Percentiles rank a stretch among this genome's conserved stretches.
Evolutionary conservation across 257 asterid genomes (phyloP).

Genomic region (Cinchona pubescens): DNA sequence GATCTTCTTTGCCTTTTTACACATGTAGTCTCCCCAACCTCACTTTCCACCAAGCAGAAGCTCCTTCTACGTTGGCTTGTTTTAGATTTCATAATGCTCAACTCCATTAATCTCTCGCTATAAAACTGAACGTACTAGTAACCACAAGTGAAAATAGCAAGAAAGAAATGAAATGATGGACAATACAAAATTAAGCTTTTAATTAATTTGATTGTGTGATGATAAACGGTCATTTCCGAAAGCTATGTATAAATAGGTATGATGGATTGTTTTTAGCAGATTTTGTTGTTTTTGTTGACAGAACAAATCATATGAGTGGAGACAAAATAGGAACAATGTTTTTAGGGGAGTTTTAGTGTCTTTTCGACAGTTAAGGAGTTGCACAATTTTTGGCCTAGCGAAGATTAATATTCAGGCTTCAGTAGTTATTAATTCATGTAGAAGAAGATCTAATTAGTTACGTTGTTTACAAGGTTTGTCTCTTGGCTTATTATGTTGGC

Average conservation of each 20-base stretch:
- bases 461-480: conserved; percentile 6
- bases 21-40: conserved; percentile 31
- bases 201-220: conserved; percentile 12
- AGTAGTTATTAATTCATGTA: conserved; percentile 1
- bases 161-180: not conserved
- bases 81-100: conserved; percentile 34
- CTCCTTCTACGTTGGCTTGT: conserved; percentile 27
- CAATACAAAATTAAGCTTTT: not conserved
- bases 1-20: conserved; percentile 57
- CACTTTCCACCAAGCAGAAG: conserved; percentile 28
- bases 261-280: not conserved
- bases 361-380: not conserved
- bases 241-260: conserved; percentile 21
- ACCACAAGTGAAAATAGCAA: not conserved
- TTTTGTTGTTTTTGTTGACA: not conserved
- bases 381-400: not conserved
- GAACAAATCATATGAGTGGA: not conserved
- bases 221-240: conserved; percentile 8
- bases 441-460: not conserved
- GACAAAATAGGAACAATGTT: conserved; percentile 21
- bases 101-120: conserved; percentile 20
- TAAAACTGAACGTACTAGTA: not conserved
- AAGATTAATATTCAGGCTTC: not conserved
- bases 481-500: not conserved
- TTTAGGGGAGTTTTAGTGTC: conserved; percentile 4